phyloP scores from a whole-genome alignment of 352 stramenopile genomes.

The Globisporangium middletonii region DNA sequence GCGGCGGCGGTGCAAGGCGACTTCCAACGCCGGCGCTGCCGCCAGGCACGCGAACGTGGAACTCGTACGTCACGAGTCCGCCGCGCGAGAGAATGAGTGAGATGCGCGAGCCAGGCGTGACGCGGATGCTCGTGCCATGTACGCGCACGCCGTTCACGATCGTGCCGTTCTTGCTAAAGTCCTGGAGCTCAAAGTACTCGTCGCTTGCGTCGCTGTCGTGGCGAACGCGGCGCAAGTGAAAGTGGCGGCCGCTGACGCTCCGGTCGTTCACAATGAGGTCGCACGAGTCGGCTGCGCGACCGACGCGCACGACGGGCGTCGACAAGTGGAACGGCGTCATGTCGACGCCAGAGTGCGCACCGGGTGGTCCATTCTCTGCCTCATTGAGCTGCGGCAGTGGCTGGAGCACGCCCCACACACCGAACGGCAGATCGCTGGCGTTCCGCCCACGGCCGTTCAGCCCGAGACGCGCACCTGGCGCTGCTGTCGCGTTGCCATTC shows the following conservation, averaged over 20 bases:
- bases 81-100: slow-evolving; percentile 82
- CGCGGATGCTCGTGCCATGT: slow-evolving; percentile 67
- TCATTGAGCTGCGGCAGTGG: slow-evolving; percentile 72
- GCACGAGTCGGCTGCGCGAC: slow-evolving; percentile 73
- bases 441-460: not conserved
- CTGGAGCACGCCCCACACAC: slow-evolving; percentile 65
- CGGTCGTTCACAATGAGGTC: slow-evolving; percentile 86
- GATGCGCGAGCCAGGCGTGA: slow-evolving; percentile 69
- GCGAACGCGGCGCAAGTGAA: slow-evolving; percentile 66
- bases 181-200: slow-evolving; percentile 77
- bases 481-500: not conserved
- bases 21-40: not conserved
- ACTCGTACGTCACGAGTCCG: slow-evolving; percentile 83
- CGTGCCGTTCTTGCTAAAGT: slow-evolving; percentile 88
- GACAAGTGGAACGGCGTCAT: slow-evolving; percentile 62
- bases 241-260: slow-evolving; percentile 82
- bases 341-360: slow-evolving; percentile 24
- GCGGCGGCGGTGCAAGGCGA: slow-evolving; percentile 31
- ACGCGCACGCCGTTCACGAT: slow-evolving; percentile 87
- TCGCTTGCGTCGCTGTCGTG: slow-evolving; percentile 43
- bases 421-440: slow-evolving; percentile 41
- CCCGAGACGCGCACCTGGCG: not conserved
- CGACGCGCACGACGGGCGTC: slow-evolving; percentile 66
- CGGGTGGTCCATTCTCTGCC: slow-evolving; percentile 30
- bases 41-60: slow-evolving; percentile 46